phyloP scores from a whole-genome alignment of 768 basidiomycete genomes.

The Leccinum obscurum region DNA sequence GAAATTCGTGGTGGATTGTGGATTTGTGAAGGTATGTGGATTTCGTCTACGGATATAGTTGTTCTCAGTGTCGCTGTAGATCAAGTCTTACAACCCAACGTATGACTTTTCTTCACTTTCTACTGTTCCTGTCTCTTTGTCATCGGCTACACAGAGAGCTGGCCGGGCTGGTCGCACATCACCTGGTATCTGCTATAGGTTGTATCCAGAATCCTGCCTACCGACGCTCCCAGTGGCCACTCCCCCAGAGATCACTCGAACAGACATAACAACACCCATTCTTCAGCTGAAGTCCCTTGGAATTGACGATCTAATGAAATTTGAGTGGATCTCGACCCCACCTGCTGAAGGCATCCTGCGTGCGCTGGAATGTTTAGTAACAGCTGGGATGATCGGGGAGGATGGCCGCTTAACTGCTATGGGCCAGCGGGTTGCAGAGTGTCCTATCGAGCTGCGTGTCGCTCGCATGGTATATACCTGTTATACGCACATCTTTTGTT shows the following conservation, averaged over 20 bases:
- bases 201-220: slow-evolving; percentile 72
- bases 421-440: slow-evolving; percentile 89
- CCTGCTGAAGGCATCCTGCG: slow-evolving; percentile 83
- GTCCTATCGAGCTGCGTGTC: slow-evolving; percentile 89
- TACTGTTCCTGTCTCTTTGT: slow-evolving; percentile 79
- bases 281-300: slow-evolving; percentile 94
- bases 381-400: slow-evolving; percentile 81
- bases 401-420: slow-evolving; percentile 74
- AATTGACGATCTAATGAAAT: slow-evolving; percentile 92
- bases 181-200: slow-evolving; percentile 87
- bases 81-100: slow-evolving; percentile 86
- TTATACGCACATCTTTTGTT: background rate
- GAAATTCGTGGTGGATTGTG: slow-evolving; percentile 90
- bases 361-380: slow-evolving; percentile 80
- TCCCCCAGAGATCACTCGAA: slow-evolving; percentile 87
- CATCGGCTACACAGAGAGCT: slow-evolving; percentile 90
- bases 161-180: slow-evolving; percentile 95
- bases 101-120: slow-evolving; percentile 83
- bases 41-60: background rate
- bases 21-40: slow-evolving; percentile 82
- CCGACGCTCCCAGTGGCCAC: slow-evolving; percentile 65
- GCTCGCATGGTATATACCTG: slow-evolving; percentile 79
- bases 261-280: slow-evolving; percentile 89
- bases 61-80: slow-evolving; percentile 43
- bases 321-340: slow-evolving; percentile 92